Conservation (phyloP, 768 basidiomycete genomes). For the Leccinum subgranulosum region DNA sequence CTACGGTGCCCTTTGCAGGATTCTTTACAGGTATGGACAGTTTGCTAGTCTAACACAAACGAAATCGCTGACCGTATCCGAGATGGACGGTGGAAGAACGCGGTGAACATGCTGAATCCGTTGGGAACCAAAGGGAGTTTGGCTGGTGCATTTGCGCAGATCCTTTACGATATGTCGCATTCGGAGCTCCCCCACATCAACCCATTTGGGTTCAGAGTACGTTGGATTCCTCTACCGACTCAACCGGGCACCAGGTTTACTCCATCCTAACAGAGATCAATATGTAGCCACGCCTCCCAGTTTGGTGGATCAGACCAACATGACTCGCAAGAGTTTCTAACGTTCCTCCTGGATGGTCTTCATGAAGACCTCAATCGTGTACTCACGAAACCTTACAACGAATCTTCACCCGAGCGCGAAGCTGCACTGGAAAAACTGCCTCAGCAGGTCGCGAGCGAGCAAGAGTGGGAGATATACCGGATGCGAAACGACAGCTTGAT, state of each 20-base stretch:
- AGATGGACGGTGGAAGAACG: conserved; percentile 81
- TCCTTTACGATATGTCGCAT: conserved; percentile 86
- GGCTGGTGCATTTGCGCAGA: conserved; percentile 75
- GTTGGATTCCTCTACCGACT: conserved; percentile 29
- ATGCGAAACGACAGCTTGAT: conserved; percentile 90
- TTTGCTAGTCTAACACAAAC: background rate
- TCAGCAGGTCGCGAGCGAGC: conserved; percentile 82
- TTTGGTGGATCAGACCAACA: conserved; percentile 91
- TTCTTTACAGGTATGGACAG: conserved; percentile 78
- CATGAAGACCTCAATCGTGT: conserved; percentile 88
- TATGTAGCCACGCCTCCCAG: conserved; percentile 59
- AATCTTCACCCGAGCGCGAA: conserved; percentile 75
- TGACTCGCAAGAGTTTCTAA: conserved; percentile 96
- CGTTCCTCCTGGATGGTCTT: conserved; percentile 88
- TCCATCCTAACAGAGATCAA: conserved; percentile 47
- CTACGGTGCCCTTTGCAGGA: conserved; percentile 87
- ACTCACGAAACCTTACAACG: conserved; percentile 62
- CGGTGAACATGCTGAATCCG: conserved; percentile 82
- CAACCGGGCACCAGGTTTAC: background rate
- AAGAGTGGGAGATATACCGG: conserved; percentile 91
- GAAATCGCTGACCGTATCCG: conserved; percentile 3
- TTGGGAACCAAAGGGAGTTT: conserved; percentile 86
- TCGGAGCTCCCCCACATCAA: conserved; percentile 80
- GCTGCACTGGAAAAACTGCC: conserved; percentile 85
- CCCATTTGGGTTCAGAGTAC: conserved; percentile 81